Base-by-base conservation (phyloP, 2,329 filamentous ascomycete genomes). In the Herpotrichia juniperi region DNA sequence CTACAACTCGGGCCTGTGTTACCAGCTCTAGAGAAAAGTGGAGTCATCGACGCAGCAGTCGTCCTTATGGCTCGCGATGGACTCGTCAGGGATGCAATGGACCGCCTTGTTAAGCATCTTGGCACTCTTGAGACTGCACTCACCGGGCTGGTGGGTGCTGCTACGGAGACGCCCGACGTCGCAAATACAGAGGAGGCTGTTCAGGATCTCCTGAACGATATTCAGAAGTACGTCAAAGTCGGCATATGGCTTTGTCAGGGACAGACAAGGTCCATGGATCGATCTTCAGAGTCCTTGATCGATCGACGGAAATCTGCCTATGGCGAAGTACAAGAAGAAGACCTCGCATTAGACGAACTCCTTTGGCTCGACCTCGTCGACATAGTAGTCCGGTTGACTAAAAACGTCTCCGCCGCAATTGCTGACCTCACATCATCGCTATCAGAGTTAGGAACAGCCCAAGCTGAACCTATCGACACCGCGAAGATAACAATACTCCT, bases 181-280 rank as follows among this genome's bases (percentile, higher is more conserved):
- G 74, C 78, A 1, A 82, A 81, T 42, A 81, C 87, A 2, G 83
- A 86, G 53, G 84, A 88, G 56, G 84, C 89, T 0, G 85, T 88
- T 0, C 84, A 88, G 50, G 88, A 93, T 50, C 80, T 96, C 1
- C 80, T 96, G 3, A 83, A 86, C 51, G 87, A 88, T 0, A 77
- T 99, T 16, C 87, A 96, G 55, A 97, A 96, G 70, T 97, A 96
- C 74, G 86, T 88, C 1, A 88, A 92, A 58, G 91, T 99, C 1
- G 94, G 96, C 12, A 93, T 96, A 45, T 99, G 94, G 94, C 79
- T 99, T 11, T 97, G 94, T 63, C 91, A 96, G 73, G 86, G 88
- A 1, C 91, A 96, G 69, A 91, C 85, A 43, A 90, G 88, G 64
- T 83, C 82, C 0, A 59, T 63, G 69, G 47, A 78, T 73, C 58